phyloP scores from a whole-genome alignment of 768 basidiomycete species.

The Coprinellus micaceus region DNA sequence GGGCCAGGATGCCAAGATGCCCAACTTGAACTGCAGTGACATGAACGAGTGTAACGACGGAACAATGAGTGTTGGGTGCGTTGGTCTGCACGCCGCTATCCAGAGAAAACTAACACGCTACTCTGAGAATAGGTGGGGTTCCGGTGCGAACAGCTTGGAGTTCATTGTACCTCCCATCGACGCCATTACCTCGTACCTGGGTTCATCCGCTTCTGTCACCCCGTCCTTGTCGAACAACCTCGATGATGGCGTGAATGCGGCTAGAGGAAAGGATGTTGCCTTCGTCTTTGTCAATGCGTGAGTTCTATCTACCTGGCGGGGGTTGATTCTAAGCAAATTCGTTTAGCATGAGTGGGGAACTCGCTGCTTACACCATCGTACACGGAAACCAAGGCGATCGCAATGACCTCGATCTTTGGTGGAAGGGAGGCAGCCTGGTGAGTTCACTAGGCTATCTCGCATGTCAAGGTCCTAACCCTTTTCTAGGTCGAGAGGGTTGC shows the following conservation, averaged over 20 bases:
- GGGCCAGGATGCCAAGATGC: conserved; percentile 55
- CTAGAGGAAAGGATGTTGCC: conserved; percentile 48
- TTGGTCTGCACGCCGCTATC: conserved; percentile 17
- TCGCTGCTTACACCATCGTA: conserved; percentile 55
- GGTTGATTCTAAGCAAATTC: conserved; percentile 23
- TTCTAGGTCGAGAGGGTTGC: conserved; percentile 53
- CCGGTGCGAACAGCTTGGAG: conserved; percentile 45
- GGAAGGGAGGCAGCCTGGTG: conserved; percentile 47
- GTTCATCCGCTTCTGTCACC: conserved; percentile 37
- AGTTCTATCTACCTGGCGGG: no score
- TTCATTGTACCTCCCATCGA: conserved; percentile 45
- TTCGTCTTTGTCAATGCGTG: conserved; percentile 60
- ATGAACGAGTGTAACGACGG: conserved; percentile 54
- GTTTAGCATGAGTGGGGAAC: conserved; percentile 46
- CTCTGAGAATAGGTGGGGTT: conserved; percentile 47
- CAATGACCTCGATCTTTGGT: conserved; percentile 59
- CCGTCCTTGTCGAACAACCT: conserved; percentile 43
- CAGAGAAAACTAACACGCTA: neutral
- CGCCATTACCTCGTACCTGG: conserved; percentile 40
- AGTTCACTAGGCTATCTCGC: conserved; percentile 2
- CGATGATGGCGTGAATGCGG: conserved; percentile 34
- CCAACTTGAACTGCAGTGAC: conserved; percentile 42
- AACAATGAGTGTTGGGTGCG: conserved; percentile 60
- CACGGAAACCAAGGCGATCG: conserved; percentile 60
- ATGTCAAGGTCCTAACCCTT: conserved; percentile 15